phyloP scores from a whole-genome alignment of 352 stramenopile genomes.

The Globisporangium barbulae region DNA sequence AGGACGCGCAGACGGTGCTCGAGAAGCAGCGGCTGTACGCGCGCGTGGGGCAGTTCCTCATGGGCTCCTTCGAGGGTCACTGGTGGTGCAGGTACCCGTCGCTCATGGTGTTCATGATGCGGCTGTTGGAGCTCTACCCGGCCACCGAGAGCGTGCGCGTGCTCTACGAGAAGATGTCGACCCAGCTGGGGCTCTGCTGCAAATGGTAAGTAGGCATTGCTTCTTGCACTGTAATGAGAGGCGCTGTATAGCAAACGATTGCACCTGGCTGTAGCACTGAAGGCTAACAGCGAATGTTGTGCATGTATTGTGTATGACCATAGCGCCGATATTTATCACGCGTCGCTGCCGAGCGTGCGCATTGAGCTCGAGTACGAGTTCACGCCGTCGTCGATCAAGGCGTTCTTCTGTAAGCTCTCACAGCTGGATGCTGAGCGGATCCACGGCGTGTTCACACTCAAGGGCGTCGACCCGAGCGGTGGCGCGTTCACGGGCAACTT shows the following conservation, averaged over 20 bases:
- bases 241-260: not conserved
- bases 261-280: not conserved
- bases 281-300: not conserved
- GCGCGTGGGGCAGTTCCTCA: constrained; percentile 76
- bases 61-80: constrained; percentile 59
- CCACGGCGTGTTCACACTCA: constrained; percentile 40
- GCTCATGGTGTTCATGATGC: constrained; percentile 88
- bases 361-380: constrained; percentile 79
- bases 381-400: constrained; percentile 60
- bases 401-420: constrained; percentile 76
- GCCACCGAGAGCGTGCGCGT: constrained; percentile 61
- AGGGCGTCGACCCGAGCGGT: constrained; percentile 2
- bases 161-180: constrained; percentile 73
- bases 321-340: constrained; percentile 85
- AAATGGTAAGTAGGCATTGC: constrained; percentile 48
- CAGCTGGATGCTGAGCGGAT: constrained; percentile 71
- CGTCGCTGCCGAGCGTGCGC: constrained; percentile 65
- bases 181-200: constrained; percentile 51
- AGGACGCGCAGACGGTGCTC: constrained; percentile 26
- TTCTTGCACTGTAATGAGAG: not conserved
- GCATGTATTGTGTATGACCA: not conserved
- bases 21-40: constrained; percentile 76
- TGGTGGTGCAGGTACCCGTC: constrained; percentile 80
- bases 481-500: constrained; percentile 1
- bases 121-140: constrained; percentile 77